phyloP scores from a whole-genome alignment of 176 grass and related monocot species.

The Luzula sylvatica region DNA sequence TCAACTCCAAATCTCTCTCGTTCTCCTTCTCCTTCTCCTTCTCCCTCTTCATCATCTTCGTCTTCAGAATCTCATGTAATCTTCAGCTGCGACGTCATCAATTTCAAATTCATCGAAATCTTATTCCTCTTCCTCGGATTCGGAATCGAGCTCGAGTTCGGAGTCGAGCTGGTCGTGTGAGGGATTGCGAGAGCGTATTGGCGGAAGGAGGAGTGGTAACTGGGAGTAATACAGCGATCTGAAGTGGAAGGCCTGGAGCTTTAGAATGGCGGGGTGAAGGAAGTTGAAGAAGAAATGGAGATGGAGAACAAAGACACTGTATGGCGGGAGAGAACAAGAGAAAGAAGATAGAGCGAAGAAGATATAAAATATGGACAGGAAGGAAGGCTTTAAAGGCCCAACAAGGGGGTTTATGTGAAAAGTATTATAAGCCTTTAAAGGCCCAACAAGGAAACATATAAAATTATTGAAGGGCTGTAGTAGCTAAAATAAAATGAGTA shows the following conservation, averaged over 20 bases:
- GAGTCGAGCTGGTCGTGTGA: slow-evolving; percentile 6
- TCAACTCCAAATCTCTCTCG: neutral
- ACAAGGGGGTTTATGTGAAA: neutral
- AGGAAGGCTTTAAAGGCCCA: neutral
- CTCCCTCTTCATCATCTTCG: slow-evolving; percentile 18
- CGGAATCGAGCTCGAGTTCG: slow-evolving; percentile 42
- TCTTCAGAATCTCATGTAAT: neutral
- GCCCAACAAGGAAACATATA: too few relatives aligned
- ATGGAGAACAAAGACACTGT: neutral
- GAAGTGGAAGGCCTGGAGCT: neutral
- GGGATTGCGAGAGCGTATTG: neutral
- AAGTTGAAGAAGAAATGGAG: neutral
- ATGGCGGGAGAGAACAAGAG: slow-evolving; percentile 1
- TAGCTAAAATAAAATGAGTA: too few relatives aligned
- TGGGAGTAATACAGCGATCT: neutral
- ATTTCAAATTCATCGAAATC: too few relatives aligned
- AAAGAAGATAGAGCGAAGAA: too few relatives aligned
- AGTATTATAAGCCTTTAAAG: neutral
- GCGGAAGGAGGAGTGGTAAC: neutral
- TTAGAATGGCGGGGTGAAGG: neutral
- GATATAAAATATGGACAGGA: too few relatives aligned
- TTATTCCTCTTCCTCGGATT: slow-evolving; percentile 39
- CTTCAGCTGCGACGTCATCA: slow-evolving; percentile 36
- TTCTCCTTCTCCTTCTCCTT: slow-evolving; percentile 7
- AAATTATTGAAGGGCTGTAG: too few relatives aligned